Conservation (phyloP, 1,284 basidiomycete species). For the Ceratobasidium sp. region DNA sequence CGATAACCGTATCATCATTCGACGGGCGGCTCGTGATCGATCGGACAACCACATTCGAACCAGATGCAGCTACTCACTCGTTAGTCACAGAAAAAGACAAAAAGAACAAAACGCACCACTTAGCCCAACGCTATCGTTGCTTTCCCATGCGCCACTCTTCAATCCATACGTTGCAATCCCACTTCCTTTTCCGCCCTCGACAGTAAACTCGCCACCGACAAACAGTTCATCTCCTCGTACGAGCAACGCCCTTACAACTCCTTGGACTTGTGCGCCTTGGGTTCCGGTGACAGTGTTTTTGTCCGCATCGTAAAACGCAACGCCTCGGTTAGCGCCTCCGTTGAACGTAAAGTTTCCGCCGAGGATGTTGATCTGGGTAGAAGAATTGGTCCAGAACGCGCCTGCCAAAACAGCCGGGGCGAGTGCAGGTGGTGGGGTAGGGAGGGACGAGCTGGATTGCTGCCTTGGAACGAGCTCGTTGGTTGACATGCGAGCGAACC, state of each 20-base stretch:
- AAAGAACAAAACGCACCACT: constrained; percentile 50
- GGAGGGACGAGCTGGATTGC: constrained; percentile 59
- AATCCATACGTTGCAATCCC: constrained; percentile 84
- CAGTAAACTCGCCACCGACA: constrained; percentile 80
- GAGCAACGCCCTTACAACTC: constrained; percentile 74
- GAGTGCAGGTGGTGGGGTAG: constrained; percentile 60
- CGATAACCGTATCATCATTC: constrained; percentile 71
- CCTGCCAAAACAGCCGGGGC: constrained; percentile 87
- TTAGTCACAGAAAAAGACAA: neutral
- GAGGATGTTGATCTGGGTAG: constrained; percentile 76
- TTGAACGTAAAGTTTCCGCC: constrained; percentile 89
- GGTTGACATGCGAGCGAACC: constrained; percentile 60
- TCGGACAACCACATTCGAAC: constrained; percentile 71
- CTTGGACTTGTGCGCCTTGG: constrained; percentile 65
- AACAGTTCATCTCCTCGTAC: constrained; percentile 72
- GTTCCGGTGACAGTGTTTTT: constrained; percentile 64
- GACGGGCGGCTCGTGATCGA: constrained; percentile 72
- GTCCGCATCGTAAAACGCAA: constrained; percentile 78
- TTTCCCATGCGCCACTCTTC: constrained; percentile 63
- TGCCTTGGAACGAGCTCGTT: constrained; percentile 64
- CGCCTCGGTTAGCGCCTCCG: constrained; percentile 57
- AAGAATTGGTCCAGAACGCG: constrained; percentile 87
- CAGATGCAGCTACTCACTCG: constrained; percentile 51
- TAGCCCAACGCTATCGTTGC: constrained; percentile 63
- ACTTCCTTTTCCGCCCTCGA: constrained; percentile 61